Percentiles rank a stretch among this genome's conserved stretches.
Evolutionary conservation across 73 alveolate species (phyloP).

Genomic region (Symbiodinium natans): DNA sequence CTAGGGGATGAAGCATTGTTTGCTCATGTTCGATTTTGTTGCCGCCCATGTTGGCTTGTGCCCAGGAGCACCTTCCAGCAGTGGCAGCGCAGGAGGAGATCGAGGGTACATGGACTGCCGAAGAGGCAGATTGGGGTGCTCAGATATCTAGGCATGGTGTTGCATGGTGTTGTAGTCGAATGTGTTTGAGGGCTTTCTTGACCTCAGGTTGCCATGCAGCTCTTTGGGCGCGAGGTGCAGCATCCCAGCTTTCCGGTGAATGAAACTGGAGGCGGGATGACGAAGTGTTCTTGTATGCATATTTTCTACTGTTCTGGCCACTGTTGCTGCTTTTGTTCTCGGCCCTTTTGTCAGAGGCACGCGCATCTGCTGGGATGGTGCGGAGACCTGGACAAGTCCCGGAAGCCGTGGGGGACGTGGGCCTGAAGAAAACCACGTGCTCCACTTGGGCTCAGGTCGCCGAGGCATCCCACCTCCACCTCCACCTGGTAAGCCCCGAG

Average conservation of each 20-base stretch:
- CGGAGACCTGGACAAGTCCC: too few relatives aligned
- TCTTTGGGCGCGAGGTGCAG: constrained; percentile 57
- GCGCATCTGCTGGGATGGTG: constrained; percentile 50
- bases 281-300: not conserved
- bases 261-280: constrained; percentile 26
- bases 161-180: too few relatives aligned
- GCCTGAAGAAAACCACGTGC: too few relatives aligned
- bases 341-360: not conserved
- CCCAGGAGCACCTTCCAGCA: constrained; percentile 28
- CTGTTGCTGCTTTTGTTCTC: not conserved
- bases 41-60: too few relatives aligned
- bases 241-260: constrained; percentile 76
- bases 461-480: not conserved
- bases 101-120: constrained; percentile 57
- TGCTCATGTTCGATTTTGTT: too few relatives aligned
- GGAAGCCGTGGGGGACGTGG: too few relatives aligned
- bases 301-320: not conserved
- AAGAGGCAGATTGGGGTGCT: not conserved
- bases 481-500: not conserved
- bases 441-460: not conserved
- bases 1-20: too few relatives aligned
- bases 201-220: constrained; percentile 29
- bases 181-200: not conserved
- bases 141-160: too few relatives aligned
- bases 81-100: not conserved